Conservation (phyloP, 2,329 filamentous ascomycete species). For the Hysterium pulicare region DNA sequence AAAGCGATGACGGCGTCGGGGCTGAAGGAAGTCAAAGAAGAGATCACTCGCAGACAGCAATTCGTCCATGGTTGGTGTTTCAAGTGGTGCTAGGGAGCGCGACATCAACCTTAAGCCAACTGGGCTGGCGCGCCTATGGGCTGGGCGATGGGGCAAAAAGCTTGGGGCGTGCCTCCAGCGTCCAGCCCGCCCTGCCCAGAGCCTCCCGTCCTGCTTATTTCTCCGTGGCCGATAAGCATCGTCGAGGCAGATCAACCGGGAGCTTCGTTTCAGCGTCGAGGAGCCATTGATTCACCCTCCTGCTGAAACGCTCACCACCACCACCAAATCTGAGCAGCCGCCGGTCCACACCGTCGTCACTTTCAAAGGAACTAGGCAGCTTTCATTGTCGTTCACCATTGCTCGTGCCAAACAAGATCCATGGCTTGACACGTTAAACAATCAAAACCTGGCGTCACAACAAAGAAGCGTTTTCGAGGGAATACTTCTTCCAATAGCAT, state of each 20-base stretch:
- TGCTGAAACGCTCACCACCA: neutral
- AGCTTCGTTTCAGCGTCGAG: neutral
- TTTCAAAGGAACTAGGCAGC: no score
- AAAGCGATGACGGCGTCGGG: no score
- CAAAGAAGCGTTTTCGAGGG: no score
- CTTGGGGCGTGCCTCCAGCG: neutral
- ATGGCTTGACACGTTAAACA: no score
- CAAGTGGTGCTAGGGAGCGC: neutral
- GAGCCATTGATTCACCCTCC: neutral
- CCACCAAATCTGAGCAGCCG: neutral
- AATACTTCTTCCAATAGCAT: no score
- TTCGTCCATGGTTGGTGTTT: neutral
- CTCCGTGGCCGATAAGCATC: neutral
- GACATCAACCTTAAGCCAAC: neutral
- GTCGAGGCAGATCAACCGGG: neutral
- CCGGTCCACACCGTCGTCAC: neutral
- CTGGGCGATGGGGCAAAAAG: neutral
- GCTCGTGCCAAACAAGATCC: no score
- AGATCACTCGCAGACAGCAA: neutral
- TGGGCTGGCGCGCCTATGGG: neutral
- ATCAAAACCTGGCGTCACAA: no score
- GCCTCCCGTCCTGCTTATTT: neutral
- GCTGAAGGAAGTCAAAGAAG: no score
- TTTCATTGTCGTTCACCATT: no score
- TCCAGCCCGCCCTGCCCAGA: no score